These are phyloP conservation scores for Castanospermum australe DNA, from an alignment of 306 rosid species.

Conservation along the genomic window DNA sequence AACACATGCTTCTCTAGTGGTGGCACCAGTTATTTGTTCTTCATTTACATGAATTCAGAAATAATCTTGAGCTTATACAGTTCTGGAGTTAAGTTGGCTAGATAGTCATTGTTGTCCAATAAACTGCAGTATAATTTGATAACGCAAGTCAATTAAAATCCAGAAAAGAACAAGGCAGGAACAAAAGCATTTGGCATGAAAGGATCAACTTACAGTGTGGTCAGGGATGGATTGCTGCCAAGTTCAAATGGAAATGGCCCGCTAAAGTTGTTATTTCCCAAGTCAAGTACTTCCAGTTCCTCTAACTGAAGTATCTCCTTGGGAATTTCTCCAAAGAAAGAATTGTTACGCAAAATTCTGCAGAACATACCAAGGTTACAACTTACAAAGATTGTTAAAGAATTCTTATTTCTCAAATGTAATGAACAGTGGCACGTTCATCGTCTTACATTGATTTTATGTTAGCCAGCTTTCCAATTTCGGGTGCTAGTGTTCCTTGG, in stretches of 20 bases:
- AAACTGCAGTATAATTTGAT: constrained; percentile 43
- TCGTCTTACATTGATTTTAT: constrained; percentile 63
- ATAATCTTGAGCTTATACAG: constrained; percentile 33
- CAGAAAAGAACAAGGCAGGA: not conserved
- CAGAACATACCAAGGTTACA: not conserved
- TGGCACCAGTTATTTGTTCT: constrained; percentile 30
- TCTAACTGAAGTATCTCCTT: constrained; percentile 48
- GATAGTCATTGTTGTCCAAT: constrained; percentile 63
- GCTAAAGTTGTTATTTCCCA: constrained; percentile 70
- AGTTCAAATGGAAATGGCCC: constrained; percentile 55
- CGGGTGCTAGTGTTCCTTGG: constrained; percentile 67
- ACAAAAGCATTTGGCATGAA: not conserved
- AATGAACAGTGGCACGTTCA: not conserved
- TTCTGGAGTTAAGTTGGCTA: constrained; percentile 41
- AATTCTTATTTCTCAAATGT: not conserved
- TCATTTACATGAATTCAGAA: constrained; percentile 49
- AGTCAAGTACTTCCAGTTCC: constrained; percentile 66
- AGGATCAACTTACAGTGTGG: constrained; percentile 47
- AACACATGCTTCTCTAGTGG: constrained; percentile 5
- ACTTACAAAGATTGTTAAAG: not conserved
- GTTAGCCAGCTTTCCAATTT: constrained; percentile 50
- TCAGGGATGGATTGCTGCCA: constrained; percentile 46
- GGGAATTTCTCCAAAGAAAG: constrained; percentile 56
- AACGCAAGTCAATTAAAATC: not conserved
- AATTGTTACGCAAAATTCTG: constrained; percentile 73